phyloP scores from a whole-genome alignment of 345 rosid genomes.

The Acer campestre region DNA sequence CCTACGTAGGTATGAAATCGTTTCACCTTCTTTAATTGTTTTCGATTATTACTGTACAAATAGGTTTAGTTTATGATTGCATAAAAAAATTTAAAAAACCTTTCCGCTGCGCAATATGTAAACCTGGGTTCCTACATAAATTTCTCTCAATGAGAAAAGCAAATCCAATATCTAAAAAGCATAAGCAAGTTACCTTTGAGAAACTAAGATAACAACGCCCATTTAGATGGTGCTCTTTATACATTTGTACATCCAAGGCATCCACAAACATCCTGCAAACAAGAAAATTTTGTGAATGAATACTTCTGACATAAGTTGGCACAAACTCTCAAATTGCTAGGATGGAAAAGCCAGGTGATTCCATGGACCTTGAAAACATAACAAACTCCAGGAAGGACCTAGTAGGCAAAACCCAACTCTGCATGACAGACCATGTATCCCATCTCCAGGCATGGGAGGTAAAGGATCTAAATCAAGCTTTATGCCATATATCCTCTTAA shows the following conservation, averaged over 20 bases:
- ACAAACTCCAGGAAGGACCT: slow-evolving; percentile 91
- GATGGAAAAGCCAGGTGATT: background rate
- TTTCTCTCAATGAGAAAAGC: background rate
- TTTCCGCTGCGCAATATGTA: too few species aligned
- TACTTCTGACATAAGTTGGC: background rate
- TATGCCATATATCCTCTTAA: slow-evolving; percentile 79
- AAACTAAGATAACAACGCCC: slow-evolving; percentile 81
- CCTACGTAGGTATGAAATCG: too few species aligned
- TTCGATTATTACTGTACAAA: too few species aligned
- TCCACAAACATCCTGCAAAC: slow-evolving; percentile 91
- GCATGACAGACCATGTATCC: slow-evolving; percentile 96
- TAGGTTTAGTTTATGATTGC: too few species aligned
- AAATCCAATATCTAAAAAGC: background rate
- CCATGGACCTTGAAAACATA: slow-evolving; percentile 87
- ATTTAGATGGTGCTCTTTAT: slow-evolving; percentile 72
- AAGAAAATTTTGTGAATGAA: slow-evolving; percentile 11
- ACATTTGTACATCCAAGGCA: slow-evolving; percentile 87
- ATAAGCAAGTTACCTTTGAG: slow-evolving; percentile 56
- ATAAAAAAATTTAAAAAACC: too few species aligned
- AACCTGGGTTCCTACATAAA: background rate
- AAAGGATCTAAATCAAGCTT: slow-evolving; percentile 49
- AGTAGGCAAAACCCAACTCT: slow-evolving; percentile 95
- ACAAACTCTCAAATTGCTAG: background rate
- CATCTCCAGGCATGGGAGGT: slow-evolving; percentile 89
- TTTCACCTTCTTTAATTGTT: too few species aligned